These are phyloP conservation scores for Steccherinum ochraceum DNA, from an alignment of 768 basidiomycete genomes.

Conservation along the genomic window DNA sequence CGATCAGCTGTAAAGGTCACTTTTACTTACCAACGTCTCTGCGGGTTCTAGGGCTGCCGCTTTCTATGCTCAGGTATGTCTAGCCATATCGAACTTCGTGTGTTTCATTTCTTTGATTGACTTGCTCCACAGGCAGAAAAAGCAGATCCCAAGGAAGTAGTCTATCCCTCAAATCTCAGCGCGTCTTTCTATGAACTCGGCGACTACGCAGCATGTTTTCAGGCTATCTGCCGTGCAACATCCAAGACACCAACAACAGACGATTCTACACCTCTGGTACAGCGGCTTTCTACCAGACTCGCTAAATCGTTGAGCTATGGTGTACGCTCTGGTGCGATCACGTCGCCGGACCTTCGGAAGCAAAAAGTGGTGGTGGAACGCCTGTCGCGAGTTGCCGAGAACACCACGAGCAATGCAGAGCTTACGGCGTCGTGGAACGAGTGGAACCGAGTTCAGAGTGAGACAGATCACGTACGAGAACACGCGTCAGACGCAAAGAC, in stretches of 20 bases:
- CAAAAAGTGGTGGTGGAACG: background rate
- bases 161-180: constrained; percentile 19
- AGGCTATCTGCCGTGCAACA: constrained; percentile 11
- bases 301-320: constrained; percentile 11
- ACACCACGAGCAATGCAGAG: background rate
- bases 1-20: too few relatives aligned
- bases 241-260: background rate
- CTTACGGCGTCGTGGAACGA: constrained; percentile 6
- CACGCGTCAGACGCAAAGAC: background rate
- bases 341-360: background rate
- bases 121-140: too few relatives aligned
- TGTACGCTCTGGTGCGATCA: background rate
- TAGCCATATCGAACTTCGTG: too few relatives aligned
- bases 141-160: too few relatives aligned
- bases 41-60: too few relatives aligned
- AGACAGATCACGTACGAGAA: background rate
- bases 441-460: constrained; percentile 2
- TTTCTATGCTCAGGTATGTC: too few relatives aligned
- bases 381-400: background rate
- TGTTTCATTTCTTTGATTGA: too few relatives aligned
- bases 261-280: background rate
- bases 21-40: too few relatives aligned
- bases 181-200: constrained; percentile 16
- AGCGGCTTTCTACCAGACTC: constrained; percentile 9
- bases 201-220: constrained; percentile 9